Conservation (phyloP, 257 asterid genomes). For the Ligustrum vulgare region DNA sequence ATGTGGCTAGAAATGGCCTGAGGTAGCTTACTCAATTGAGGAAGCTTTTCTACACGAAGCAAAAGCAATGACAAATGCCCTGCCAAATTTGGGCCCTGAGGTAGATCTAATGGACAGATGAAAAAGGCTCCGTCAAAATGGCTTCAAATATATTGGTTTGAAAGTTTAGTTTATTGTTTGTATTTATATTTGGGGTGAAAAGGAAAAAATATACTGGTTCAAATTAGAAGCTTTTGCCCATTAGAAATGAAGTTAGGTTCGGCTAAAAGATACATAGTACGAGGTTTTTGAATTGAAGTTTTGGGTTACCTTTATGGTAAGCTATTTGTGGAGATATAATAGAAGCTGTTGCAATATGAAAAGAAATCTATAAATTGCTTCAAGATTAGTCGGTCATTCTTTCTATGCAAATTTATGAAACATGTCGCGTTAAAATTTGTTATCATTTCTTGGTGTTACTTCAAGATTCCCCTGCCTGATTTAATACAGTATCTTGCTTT, state of each 20-base stretch:
- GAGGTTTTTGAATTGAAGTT: neutral
- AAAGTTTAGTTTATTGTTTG: neutral
- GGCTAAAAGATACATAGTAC: neutral
- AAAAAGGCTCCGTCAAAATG: neutral
- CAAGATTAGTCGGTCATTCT: neutral
- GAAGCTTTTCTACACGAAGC: too few species aligned
- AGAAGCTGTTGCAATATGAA: neutral
- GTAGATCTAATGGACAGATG: neutral
- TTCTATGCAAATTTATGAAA: neutral
- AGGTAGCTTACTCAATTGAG: too few species aligned
- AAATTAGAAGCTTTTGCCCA: neutral
- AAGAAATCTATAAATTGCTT: neutral
- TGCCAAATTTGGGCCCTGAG: too few species aligned
- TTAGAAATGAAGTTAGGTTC: neutral
- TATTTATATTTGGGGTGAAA: neutral
- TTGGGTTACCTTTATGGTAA: neutral
- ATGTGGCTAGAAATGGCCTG: too few species aligned
- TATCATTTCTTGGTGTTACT: neutral
- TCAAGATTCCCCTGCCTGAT: neutral
- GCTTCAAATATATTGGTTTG: neutral
- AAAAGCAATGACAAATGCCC: too few species aligned
- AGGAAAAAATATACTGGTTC: neutral
- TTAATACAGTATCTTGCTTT: neutral
- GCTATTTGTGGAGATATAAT: neutral
- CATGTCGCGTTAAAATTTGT: neutral